Evolutionary conservation across 1,284 basidiomycete genomes (phyloP).

Genomic region (Ceratobasidium sp.): DNA sequence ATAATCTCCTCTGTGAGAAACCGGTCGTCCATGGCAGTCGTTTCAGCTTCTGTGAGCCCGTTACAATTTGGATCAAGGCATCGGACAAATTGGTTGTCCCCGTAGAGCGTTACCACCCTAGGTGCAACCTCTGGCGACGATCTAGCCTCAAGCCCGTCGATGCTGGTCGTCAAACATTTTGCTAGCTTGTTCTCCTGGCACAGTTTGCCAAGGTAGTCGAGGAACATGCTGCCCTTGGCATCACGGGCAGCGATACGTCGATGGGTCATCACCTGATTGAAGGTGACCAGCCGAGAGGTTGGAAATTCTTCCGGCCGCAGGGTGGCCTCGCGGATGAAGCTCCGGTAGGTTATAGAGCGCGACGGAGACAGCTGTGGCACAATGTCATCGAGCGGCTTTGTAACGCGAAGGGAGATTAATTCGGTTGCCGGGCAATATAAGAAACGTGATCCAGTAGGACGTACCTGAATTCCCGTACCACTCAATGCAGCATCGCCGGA

Average conservation of each 20-base stretch:
- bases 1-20: no score
- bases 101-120: conserved; percentile 3
- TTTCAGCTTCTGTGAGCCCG: background rate
- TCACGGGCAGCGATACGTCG: background rate
- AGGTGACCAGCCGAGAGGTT: background rate
- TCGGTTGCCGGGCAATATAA: no score
- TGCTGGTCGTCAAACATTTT: background rate
- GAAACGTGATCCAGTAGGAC: no score
- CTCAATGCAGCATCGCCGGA: background rate
- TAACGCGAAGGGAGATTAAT: no score
- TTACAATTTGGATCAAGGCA: background rate
- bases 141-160: conserved; percentile 15
- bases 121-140: background rate
- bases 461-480: background rate
- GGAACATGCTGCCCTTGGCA: background rate
- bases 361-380: background rate
- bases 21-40: no score
- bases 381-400: no score
- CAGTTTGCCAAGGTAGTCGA: background rate
- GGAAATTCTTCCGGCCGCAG: background rate
- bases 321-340: background rate
- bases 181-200: background rate
- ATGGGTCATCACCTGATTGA: conserved; percentile 1
- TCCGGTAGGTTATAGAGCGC: background rate
- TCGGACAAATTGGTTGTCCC: conserved; percentile 2